Conservation (phyloP, 1,139 yeast genomes). For the Pichia sp. region DNA sequence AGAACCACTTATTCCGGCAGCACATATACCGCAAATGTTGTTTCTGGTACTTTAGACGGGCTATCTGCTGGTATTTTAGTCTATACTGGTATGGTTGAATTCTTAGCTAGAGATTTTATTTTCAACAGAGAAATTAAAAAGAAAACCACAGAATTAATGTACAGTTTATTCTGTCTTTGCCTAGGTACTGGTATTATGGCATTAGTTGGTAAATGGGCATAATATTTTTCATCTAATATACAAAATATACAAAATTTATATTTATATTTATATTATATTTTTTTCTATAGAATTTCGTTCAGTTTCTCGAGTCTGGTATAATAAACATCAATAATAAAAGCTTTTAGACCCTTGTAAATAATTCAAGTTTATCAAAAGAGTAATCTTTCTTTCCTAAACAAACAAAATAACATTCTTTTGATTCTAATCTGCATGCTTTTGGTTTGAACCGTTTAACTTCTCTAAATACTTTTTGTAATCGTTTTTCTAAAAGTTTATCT, state of each 20-base stretch:
- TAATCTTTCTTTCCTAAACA: slow-evolving; percentile 44
- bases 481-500: slow-evolving; percentile 47
- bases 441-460: slow-evolving; percentile 56
- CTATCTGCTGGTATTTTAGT: slow-evolving; percentile 80
- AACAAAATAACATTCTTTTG: slow-evolving; percentile 68
- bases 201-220: slow-evolving; percentile 85
- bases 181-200: slow-evolving; percentile 83
- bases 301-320: neutral
- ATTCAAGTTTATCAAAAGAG: slow-evolving; percentile 40
- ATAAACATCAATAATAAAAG: neutral
- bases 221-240: neutral
- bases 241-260: neutral
- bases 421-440: slow-evolving; percentile 51
- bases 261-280: neutral
- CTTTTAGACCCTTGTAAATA: slow-evolving; percentile 31
- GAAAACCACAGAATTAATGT: slow-evolving; percentile 34
- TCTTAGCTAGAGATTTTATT: slow-evolving; percentile 84
- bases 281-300: neutral
- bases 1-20: slow-evolving; percentile 54
- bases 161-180: slow-evolving; percentile 38
- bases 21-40: slow-evolving; percentile 58
- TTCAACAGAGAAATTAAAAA: slow-evolving; percentile 52
- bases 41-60: slow-evolving; percentile 77
- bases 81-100: slow-evolving; percentile 81
- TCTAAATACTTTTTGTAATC: slow-evolving; percentile 55